phyloP scores from a whole-genome alignment of 768 basidiomycete genomes.

The Pleurotus ostreatus region DNA sequence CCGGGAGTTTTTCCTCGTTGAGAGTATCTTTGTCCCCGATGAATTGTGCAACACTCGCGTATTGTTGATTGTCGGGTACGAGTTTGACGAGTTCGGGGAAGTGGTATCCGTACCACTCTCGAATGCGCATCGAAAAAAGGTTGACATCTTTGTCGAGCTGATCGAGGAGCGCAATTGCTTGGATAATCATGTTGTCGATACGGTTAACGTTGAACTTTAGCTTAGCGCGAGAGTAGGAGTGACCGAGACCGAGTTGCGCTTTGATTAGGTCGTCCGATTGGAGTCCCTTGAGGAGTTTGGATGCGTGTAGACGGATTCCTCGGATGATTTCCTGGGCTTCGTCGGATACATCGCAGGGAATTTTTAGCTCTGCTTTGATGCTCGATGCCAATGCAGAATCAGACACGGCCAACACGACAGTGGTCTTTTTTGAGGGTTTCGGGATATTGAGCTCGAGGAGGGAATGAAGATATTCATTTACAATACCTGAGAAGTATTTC shows the following conservation, averaged over 20 bases:
- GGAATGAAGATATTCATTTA: conserved; percentile 80
- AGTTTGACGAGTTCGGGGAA: conserved; percentile 95
- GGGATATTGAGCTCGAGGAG: conserved; percentile 86
- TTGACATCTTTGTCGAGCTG: conserved; percentile 99
- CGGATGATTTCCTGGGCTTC: conserved; percentile 82
- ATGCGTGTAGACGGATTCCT: conserved; percentile 87
- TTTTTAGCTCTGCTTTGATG: conserved; percentile 67
- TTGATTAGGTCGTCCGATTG: conserved; percentile 84
- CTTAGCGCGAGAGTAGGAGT: conserved; percentile 96
- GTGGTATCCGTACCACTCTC: conserved; percentile 99
- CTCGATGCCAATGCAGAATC: conserved; percentile 72
- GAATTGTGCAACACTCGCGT: conserved; percentile 80
- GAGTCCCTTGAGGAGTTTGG: conserved; percentile 86
- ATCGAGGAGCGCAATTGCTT: conserved; percentile 96
- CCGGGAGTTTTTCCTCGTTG: conserved; percentile 73
- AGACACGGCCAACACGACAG: conserved; percentile 73
- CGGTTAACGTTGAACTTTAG: conserved; percentile 98
- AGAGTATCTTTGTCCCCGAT: conserved; percentile 88
- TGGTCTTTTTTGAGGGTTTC: conserved; percentile 66
- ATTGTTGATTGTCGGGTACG: conserved; percentile 92
- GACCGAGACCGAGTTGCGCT: conserved; percentile 94
- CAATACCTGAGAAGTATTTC: conserved; percentile 50
- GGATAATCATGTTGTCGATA: conserved; percentile 99
- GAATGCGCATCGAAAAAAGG: conserved; percentile 95
- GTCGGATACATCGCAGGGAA: conserved; percentile 81